A percentile compares a stretch with the other conserved stretches of the same genome.
Evolutionary conservation across 352 stramenopile species (phyloP).

Genomic region (Globisporangium lucens): DNA sequence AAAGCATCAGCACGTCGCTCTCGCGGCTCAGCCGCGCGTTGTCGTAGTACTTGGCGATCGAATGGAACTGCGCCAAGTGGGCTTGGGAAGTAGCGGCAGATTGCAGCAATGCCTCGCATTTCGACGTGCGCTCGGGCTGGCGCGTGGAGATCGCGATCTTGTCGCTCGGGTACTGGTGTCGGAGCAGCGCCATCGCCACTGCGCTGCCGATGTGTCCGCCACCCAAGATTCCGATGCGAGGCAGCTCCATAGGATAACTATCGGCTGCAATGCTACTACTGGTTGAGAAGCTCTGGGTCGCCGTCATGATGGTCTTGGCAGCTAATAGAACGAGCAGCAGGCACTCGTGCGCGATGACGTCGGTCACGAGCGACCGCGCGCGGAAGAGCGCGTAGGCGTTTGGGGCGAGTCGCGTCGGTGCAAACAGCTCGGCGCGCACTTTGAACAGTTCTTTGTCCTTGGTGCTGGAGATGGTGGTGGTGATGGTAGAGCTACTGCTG

Average conservation of each 20-base stretch:
- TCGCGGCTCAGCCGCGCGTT: slow-evolving; percentile 51
- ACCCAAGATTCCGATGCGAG: slow-evolving; percentile 49
- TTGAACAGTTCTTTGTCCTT: slow-evolving; percentile 17
- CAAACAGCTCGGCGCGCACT: slow-evolving; percentile 10
- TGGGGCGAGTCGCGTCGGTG: slow-evolving; percentile 8
- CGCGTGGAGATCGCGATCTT: slow-evolving; percentile 50
- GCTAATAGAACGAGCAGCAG: slow-evolving; percentile 13
- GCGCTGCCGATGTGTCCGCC: slow-evolving; percentile 49
- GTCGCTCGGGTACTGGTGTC: slow-evolving; percentile 31
- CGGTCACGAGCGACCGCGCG: slow-evolving; percentile 6
- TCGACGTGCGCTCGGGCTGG: slow-evolving; percentile 46
- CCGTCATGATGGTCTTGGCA: neutral
- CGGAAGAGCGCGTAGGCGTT: slow-evolving; percentile 7
- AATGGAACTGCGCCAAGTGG: slow-evolving; percentile 30
- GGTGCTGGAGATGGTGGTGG: neutral
- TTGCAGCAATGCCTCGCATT: slow-evolving; percentile 30
- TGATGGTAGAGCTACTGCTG: neutral
- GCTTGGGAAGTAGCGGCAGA: slow-evolving; percentile 5
- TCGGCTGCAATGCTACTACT: neutral
- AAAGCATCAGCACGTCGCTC: slow-evolving; percentile 58
- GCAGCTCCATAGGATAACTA: slow-evolving; percentile 3
- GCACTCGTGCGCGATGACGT: slow-evolving; percentile 15
- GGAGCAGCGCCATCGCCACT: slow-evolving; percentile 46
- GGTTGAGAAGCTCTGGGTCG: neutral
- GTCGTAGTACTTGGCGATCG: slow-evolving; percentile 48